Evolutionary conservation across 345 rosid genomes (phyloP), one percentile per base, ranked within the genome.

Genomic region (Salix viminalis): DNA sequence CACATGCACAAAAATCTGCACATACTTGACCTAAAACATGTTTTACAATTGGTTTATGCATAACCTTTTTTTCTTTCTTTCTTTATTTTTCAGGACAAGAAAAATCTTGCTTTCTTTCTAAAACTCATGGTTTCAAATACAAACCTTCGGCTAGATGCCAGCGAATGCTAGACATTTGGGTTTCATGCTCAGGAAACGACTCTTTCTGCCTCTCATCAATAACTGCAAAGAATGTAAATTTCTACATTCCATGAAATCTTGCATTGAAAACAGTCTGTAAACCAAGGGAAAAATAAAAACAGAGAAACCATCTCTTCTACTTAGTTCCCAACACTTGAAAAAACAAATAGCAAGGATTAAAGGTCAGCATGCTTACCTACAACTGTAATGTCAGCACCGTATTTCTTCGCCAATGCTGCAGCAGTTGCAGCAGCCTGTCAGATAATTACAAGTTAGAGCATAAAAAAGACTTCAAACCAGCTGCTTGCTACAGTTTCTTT

Each of bases 371-470:
- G 52, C 89, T 26, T 79, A 92, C 99, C 88, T 36, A 93, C 99
- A 70, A 95, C 97, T 1, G 99, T 93, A 75, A 95, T 90, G 76
- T 93, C 99, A 81, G 99, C 97, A 30, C 91, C 97, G 78, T 93
- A 91, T 82, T 90, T 93, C 74, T 89, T 93, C 32, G 97, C 99
- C 85, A 95, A 84, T 72, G 93, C 89, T 83, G 97, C 88, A 61
- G 91, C 82, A 67, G 98, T 93, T 71, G 97, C 92, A 82, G 90
- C 91, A 71, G 98, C 98, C 98, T 95, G 80, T 73, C n/a, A 39
- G 56, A 67, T 39, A 21, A 77, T 67, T 42, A 11, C 46, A 42
- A 42, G 46, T 42, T 28, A 28, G n/a, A 71, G 39, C 36, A 13
- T 7, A 39, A 19, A 16, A n/a, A 37, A 28, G 8, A 71, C 34